Evolutionary conservation across 371 early-diverging fungal species (phyloP).

Genomic region (Haplosporangium sp.): DNA sequence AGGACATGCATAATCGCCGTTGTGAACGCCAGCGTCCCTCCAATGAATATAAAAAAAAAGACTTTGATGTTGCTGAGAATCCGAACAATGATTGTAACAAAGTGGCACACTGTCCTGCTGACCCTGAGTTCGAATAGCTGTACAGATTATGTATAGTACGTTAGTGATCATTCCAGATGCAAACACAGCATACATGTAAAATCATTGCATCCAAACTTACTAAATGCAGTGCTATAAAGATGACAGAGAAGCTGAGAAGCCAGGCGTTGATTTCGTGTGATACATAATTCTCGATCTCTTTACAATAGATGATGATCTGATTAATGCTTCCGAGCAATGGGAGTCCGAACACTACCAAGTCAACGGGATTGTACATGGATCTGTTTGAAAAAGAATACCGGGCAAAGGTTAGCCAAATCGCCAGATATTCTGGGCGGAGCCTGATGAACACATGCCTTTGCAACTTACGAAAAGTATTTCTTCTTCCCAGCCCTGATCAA

Average conservation of each 20-base stretch:
- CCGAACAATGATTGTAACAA: constrained; percentile 23
- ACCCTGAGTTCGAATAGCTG: constrained; percentile 33
- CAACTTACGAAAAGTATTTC: constrained; percentile 2
- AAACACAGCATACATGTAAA: not conserved
- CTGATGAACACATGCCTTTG: not conserved
- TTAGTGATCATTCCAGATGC: not conserved
- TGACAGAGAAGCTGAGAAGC: constrained; percentile 16
- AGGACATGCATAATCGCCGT: constrained; percentile 22
- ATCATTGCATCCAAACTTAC: constrained; percentile 7
- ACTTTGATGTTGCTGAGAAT: constrained; percentile 12
- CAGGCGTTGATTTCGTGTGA: not conserved
- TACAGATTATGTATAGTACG: not conserved
- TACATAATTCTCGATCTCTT: not conserved
- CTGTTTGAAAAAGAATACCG: not conserved
- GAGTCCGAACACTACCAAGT: constrained; percentile 7
- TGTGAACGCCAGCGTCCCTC: constrained; percentile 15
- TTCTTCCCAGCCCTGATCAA: not conserved
- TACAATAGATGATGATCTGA: constrained; percentile 5
- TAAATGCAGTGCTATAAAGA: constrained; percentile 15
- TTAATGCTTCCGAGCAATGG: constrained; percentile 10
- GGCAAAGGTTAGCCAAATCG: not conserved
- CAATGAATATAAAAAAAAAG: constrained; percentile 20
- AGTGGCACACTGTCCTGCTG: constrained; percentile 17
- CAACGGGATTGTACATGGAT: constrained; percentile 15
- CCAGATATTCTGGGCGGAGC: no score